These are phyloP conservation scores for Pestalotiopsis sp. DNA, from an alignment of 2,329 filamentous ascomycete species.

Conservation along the genomic window DNA sequence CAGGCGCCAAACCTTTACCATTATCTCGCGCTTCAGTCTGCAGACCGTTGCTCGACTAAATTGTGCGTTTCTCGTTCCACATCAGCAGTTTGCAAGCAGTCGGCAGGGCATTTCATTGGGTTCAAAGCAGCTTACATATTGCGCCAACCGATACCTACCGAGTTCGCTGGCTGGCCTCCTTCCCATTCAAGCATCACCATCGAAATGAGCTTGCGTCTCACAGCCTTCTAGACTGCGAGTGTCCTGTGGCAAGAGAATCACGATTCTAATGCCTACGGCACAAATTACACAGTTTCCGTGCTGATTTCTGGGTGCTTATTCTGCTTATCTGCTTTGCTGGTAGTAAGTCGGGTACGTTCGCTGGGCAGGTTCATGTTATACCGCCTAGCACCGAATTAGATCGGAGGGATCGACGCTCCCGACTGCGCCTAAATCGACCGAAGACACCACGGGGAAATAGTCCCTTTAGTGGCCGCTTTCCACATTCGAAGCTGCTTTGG, in stretches of 20 bases:
- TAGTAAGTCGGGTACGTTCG: background rate
- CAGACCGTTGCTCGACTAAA: background rate
- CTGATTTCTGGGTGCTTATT: background rate
- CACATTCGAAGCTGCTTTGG: background rate
- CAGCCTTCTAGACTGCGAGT: background rate
- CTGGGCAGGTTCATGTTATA: background rate
- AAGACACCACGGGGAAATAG: constrained; percentile 3
- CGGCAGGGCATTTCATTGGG: background rate
- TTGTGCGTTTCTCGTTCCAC: background rate
- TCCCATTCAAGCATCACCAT: background rate
- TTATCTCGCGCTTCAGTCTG: background rate
- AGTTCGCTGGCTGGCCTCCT: background rate
- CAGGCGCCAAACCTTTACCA: background rate
- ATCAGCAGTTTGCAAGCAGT: background rate
- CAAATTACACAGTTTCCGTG: background rate
- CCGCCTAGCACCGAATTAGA: background rate
- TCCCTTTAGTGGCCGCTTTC: constrained; percentile 1
- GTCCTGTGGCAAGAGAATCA: background rate
- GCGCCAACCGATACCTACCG: background rate
- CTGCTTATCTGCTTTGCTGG: background rate
- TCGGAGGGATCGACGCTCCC: constrained; percentile 1
- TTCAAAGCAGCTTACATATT: background rate
- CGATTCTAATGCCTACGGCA: background rate
- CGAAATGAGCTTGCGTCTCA: background rate
- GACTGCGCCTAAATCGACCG: background rate